Evolutionary conservation across 345 rosid species (phyloP).

Genomic region (Limnanthes douglasii): DNA sequence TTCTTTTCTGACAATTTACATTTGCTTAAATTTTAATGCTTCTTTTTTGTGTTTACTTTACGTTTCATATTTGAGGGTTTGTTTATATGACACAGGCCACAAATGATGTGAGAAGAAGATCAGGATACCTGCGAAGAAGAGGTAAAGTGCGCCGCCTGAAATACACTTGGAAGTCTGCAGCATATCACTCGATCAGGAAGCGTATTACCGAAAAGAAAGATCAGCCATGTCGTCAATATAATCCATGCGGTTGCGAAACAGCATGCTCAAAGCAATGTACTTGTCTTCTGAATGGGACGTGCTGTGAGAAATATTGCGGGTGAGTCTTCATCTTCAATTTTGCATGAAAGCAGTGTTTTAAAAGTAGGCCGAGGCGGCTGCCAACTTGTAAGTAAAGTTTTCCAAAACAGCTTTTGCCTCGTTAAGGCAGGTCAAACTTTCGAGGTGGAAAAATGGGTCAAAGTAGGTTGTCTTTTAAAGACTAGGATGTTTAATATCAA

Average conservation of each 20-base stretch:
- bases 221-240: conserved; percentile 97
- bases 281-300: conserved; percentile 85
- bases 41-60: neutral
- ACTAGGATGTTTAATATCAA: too few relatives aligned
- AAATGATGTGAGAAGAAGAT: conserved; percentile 84
- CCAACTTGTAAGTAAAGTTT: too few relatives aligned
- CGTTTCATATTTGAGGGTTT: conserved; percentile 2
- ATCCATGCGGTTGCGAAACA: conserved; percentile 87
- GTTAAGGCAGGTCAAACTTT: too few relatives aligned
- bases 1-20: neutral
- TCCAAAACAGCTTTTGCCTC: too few relatives aligned
- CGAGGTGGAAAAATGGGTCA: too few relatives aligned
- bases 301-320: conserved; percentile 99
- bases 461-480: too few relatives aligned
- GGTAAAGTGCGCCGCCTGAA: conserved; percentile 95
- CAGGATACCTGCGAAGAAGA: conserved; percentile 85
- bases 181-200: conserved; percentile 94
- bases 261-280: conserved; percentile 94
- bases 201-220: conserved; percentile 84
- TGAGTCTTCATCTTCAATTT: conserved; percentile 21
- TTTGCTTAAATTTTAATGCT: conserved; percentile 1
- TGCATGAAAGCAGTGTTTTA: neutral
- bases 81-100: conserved; percentile 29
- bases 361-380: too few relatives aligned
- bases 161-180: conserved; percentile 99